A percentile compares a stretch with the other conserved stretches of the same genome.
Conservation (phyloP, 495 filamentous ascomycete genomes). For the Daldinia childiae region DNA sequence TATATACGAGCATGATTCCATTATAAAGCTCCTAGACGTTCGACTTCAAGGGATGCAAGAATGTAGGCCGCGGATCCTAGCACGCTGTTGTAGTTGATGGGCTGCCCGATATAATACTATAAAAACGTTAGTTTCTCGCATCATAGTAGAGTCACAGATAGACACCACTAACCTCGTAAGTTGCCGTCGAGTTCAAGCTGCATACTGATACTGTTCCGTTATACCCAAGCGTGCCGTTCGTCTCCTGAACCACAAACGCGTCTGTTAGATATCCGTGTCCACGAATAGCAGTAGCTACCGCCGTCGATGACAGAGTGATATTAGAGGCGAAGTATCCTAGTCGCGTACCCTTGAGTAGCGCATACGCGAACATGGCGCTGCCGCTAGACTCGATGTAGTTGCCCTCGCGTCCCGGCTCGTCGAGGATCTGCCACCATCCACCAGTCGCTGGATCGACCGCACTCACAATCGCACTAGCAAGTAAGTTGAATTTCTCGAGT, state of each 20-base stretch:
- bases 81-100: slow-evolving; percentile 57
- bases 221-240: slow-evolving; percentile 52
- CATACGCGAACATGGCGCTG: slow-evolving; percentile 69
- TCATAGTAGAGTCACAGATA: neutral
- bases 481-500: slow-evolving; percentile 42
- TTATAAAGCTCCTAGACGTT: slow-evolving; percentile 32
- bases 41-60: slow-evolving; percentile 55
- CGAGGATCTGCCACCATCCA: slow-evolving; percentile 70
- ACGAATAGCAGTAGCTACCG: slow-evolving; percentile 44
- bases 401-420: slow-evolving; percentile 51
- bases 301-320: slow-evolving; percentile 26
- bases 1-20: neutral
- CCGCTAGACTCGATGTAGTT: slow-evolving; percentile 71
- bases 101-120: slow-evolving; percentile 56
- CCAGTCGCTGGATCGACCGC: slow-evolving; percentile 56
- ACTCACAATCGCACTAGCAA: slow-evolving; percentile 41
- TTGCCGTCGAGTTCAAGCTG: slow-evolving; percentile 58
- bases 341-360: slow-evolving; percentile 62
- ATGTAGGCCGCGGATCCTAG: slow-evolving; percentile 55
- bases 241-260: slow-evolving; percentile 54
- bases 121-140: slow-evolving; percentile 19
- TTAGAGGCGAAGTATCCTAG: slow-evolving; percentile 53
- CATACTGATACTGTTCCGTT: slow-evolving; percentile 60
- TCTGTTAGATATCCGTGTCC: slow-evolving; percentile 54
- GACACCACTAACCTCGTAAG: slow-evolving; percentile 52